Evolutionary conservation across 73 alveolate genomes (phyloP), one percentile per base, ranked within the genome.

Genomic region (Symbiodinium pilosum): DNA sequence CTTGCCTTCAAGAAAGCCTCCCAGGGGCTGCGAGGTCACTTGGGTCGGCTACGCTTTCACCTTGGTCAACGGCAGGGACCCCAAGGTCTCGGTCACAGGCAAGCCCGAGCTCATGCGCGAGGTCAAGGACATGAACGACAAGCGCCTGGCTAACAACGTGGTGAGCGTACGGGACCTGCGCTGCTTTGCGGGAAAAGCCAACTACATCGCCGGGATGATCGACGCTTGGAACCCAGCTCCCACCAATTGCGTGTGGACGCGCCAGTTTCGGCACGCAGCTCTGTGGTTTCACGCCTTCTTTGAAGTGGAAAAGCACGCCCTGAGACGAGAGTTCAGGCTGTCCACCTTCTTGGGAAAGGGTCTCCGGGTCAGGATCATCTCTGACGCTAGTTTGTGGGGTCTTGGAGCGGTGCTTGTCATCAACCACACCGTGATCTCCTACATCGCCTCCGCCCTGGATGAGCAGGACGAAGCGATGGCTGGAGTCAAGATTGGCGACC

Each of bases 201-300:
- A n/a, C n/a, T n/a, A n/a, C n/a, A n/a, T n/a, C n/a, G n/a, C n/a
- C n/a, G n/a, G n/a, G n/a, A n/a, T n/a, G n/a, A n/a, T n/a, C n/a
- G n/a, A n/a, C n/a, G n/a, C n/a, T n/a, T n/a, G n/a, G n/a, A 59
- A 20, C 28, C 7, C 4, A 26, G 96, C 96, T 1, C 96, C 96
- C 18, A 0, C 28, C 2, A 38, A 54, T 14, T 42, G 68, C 77
- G 32, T 89, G 3, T 89, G 96, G 96, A 69, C 73, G 47, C 40
- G 43, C n/a, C 96, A 89, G 40, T 89, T 86, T 86, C 71, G 52
- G 11, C 96, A 64, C 36, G 87, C 75, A 9, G 43, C 77, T 43
- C 20, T 32, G 11, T 89, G 96, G 96, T 9, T 89, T 47, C 8
- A 8, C 11, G 96, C 96, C 0, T n/a, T 89, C 36, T 26, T 87